Conservation (phyloP, 2,329 filamentous ascomycete genomes). For the Chaetomiaceae sp. region DNA sequence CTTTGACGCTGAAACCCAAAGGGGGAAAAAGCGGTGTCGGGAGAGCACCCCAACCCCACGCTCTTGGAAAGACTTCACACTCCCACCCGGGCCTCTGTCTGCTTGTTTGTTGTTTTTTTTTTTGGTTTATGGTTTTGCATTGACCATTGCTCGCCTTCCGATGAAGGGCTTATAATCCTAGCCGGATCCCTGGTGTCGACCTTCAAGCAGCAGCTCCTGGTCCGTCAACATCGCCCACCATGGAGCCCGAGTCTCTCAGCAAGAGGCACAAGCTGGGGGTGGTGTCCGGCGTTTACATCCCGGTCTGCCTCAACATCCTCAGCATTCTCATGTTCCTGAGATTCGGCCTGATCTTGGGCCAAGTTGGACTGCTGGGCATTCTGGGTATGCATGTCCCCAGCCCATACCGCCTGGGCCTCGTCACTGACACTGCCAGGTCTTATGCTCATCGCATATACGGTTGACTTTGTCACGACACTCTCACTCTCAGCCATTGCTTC, state of each 20-base stretch:
- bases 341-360: constrained; percentile 79
- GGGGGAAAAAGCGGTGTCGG: not conserved
- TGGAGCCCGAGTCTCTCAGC: constrained; percentile 33
- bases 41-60: not conserved
- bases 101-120: not conserved
- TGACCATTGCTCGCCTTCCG: not conserved
- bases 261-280: constrained; percentile 64
- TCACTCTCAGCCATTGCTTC: constrained; percentile 86
- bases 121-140: not conserved
- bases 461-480: constrained; percentile 79
- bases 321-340: constrained; percentile 91
- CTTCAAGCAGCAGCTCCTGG: too few species aligned
- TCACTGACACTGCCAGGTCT: constrained; percentile 50
- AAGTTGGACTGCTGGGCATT: constrained; percentile 74
- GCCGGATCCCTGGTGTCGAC: not conserved
- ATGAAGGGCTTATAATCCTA: not conserved
- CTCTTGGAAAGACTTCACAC: too few species aligned
- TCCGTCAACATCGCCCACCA: constrained; percentile 19
- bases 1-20: constrained; percentile 8
- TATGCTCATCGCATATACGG: constrained; percentile 69
- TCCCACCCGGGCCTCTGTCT: not conserved
- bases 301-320: constrained; percentile 82
- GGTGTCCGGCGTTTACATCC: constrained; percentile 77
- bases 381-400: constrained; percentile 50
- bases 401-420: not conserved